Evolutionary conservation across 192 early-diverging fungal species (phyloP).

Genomic region (Backusella tarrabulga): DNA sequence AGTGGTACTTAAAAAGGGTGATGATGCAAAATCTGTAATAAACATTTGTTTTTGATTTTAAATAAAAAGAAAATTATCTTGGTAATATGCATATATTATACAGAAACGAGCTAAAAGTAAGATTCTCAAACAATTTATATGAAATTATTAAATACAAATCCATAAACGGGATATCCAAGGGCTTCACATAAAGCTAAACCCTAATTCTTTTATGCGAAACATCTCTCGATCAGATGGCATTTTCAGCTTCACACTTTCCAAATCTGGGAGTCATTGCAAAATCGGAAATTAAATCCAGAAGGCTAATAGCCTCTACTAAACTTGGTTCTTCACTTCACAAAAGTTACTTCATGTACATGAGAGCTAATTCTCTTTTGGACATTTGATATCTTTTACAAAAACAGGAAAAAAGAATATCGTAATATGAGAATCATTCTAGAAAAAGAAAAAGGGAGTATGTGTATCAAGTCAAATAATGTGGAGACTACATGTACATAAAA

Average conservation of each 20-base stretch:
- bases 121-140: background rate
- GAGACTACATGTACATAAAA: too few relatives aligned
- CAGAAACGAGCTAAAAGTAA: background rate
- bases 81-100: background rate
- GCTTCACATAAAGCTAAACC: constrained; percentile 1
- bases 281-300: background rate
- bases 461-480: too few relatives aligned
- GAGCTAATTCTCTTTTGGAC: too few relatives aligned
- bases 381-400: too few relatives aligned
- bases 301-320: too few relatives aligned
- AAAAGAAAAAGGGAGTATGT: too few relatives aligned
- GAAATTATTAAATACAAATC: background rate
- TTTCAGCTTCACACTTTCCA: too few relatives aligned
- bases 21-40: constrained; percentile 6
- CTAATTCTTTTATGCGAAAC: background rate
- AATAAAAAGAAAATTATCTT: background rate
- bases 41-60: background rate
- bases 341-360: too few relatives aligned
- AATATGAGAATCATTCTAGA: too few relatives aligned
- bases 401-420: too few relatives aligned
- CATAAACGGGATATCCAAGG: background rate
- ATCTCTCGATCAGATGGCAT: background rate
- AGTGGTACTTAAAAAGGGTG: constrained; percentile 4
- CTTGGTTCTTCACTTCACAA: too few relatives aligned
- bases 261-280: too few relatives aligned